Conservation (phyloP, 192 early-diverging fungal genomes). For the Coemansia sp. region DNA sequence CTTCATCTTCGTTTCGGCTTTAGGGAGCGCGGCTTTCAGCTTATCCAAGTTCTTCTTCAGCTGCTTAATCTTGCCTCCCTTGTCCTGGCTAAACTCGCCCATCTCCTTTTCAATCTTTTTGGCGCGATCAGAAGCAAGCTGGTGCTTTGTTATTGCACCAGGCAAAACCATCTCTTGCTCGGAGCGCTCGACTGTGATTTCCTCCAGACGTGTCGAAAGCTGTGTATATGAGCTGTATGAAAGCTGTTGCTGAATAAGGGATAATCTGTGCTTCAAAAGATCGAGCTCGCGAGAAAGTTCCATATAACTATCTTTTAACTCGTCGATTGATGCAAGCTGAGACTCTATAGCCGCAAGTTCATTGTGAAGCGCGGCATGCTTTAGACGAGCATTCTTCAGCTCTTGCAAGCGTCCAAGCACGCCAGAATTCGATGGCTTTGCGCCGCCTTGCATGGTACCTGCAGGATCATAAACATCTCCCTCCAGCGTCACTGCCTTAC, state of each 20-base stretch:
- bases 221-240: conserved; percentile 73
- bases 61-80: conserved; percentile 85
- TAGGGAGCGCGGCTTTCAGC: conserved; percentile 66
- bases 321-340: conserved; percentile 60
- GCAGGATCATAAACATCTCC: conserved; percentile 97
- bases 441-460: conserved; percentile 92
- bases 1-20: conserved; percentile 50
- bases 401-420: conserved; percentile 75
- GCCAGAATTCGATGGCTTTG: conserved; percentile 70
- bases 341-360: conserved; percentile 56
- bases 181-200: conserved; percentile 51
- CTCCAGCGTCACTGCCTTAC: conserved; percentile 93
- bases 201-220: conserved; percentile 55
- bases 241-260: conserved; percentile 74
- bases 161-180: conserved; percentile 58
- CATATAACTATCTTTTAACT: conserved; percentile 59
- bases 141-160: conserved; percentile 53
- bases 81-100: conserved; percentile 84
- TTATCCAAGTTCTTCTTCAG: conserved; percentile 70
- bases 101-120: conserved; percentile 81
- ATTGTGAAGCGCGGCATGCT: conserved; percentile 56
- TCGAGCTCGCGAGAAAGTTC: conserved; percentile 66
- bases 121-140: conserved; percentile 58
- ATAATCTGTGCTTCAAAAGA: conserved; percentile 77
- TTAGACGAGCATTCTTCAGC: conserved; percentile 62